These are phyloP conservation scores for Serpula lacrymans DNA, from an alignment of 768 basidiomycete species.

Conservation along the genomic window DNA sequence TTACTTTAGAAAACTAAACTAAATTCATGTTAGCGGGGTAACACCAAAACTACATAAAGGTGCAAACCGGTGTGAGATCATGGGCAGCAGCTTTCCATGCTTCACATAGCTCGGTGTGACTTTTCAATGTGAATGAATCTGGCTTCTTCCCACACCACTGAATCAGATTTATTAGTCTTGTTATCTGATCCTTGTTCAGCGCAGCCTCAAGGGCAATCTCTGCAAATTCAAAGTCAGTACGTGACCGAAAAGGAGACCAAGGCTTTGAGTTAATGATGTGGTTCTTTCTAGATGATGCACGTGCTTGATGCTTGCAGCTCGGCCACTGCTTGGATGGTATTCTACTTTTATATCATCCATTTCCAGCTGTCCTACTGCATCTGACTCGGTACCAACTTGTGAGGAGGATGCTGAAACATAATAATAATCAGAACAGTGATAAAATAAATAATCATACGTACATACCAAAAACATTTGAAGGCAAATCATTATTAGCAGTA, in stretches of 20 bases:
- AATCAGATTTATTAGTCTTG: slow-evolving; percentile 17
- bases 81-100: slow-evolving; percentile 17
- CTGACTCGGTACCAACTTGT: too few species aligned
- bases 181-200: slow-evolving; percentile 16
- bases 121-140: slow-evolving; percentile 15
- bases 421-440: too few species aligned
- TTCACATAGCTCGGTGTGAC: slow-evolving; percentile 13
- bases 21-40: background rate
- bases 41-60: background rate
- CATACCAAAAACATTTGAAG: too few species aligned
- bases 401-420: too few species aligned
- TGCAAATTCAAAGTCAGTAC: slow-evolving; percentile 28
- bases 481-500: too few species aligned
- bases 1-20: slow-evolving; percentile 14
- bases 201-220: slow-evolving; percentile 19
- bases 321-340: too few species aligned
- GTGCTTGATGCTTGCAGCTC: too few species aligned
- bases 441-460: too few species aligned
- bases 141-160: slow-evolving; percentile 2
- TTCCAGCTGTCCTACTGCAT: too few species aligned
- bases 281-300: too few species aligned
- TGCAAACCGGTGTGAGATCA: slow-evolving; percentile 8
- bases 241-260: slow-evolving; percentile 27
- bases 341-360: too few species aligned
- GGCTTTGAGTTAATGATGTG: too few species aligned